phyloP scores from a whole-genome alignment of 305 asterid genomes.

The Solanum hybrid region DNA sequence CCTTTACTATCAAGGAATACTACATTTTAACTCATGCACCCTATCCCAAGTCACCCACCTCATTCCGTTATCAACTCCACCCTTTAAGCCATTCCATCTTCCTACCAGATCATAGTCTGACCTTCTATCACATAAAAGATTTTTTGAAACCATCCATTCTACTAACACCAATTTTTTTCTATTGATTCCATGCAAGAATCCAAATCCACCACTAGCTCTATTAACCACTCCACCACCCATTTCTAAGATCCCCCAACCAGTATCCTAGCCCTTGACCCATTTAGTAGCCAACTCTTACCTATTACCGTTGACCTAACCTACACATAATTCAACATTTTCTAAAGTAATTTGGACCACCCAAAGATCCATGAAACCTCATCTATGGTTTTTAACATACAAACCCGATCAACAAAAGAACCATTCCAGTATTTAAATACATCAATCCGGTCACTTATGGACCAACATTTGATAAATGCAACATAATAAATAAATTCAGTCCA shows the following conservation, averaged over 20 bases:
- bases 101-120: not conserved
- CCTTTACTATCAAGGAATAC: not conserved
- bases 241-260: not conserved
- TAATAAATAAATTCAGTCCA: not conserved
- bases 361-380: not conserved
- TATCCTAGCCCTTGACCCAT: not conserved
- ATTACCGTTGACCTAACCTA: not conserved
- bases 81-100: not conserved
- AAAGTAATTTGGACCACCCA: not conserved
- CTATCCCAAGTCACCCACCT: not conserved
- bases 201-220: not conserved
- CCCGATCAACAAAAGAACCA: not conserved
- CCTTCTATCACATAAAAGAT: not conserved
- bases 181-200: not conserved
- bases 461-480: not conserved
- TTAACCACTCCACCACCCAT: not conserved
- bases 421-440: not conserved
- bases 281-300: not conserved
- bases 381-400: not conserved
- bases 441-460: not conserved
- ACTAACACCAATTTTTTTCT: not conserved
- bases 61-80: not conserved
- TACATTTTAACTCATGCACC: not conserved
- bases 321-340: not conserved
- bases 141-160: not conserved